These are phyloP conservation scores for Cyanidiococcus yangmingshanensis DNA, from an alignment of 23 red algal species.

Conservation along the genomic window DNA sequence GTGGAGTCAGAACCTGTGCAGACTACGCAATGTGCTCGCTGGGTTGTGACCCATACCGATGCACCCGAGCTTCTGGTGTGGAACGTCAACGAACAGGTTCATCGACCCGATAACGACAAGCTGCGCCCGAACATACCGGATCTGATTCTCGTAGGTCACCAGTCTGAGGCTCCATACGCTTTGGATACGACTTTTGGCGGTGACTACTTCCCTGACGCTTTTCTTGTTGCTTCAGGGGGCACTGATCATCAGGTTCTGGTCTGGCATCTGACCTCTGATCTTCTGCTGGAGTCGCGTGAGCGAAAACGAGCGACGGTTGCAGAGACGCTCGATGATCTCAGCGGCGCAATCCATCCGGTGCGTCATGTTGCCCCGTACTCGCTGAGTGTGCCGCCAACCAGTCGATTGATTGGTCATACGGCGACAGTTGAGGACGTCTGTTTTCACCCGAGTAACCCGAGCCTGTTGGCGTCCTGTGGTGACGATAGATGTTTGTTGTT, in stretches of 20 bases:
- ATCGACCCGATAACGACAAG: slow-evolving; percentile 38
- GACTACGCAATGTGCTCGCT: slow-evolving; percentile 9
- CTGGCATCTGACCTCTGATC: slow-evolving; percentile 33
- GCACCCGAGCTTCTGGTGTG: slow-evolving; percentile 59
- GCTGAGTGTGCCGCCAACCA: background rate
- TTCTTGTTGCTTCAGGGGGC: slow-evolving; percentile 48
- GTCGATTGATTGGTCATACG: slow-evolving; percentile 31
- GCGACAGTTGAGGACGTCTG: slow-evolving; percentile 61
- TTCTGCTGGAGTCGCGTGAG: slow-evolving; percentile 27
- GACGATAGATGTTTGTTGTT: slow-evolving; percentile 33
- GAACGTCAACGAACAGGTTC: slow-evolving; percentile 60
- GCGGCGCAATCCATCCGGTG: background rate
- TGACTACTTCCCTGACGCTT: background rate
- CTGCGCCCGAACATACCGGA: slow-evolving; percentile 32
- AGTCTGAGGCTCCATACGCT: slow-evolving; percentile 46
- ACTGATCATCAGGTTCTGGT: slow-evolving; percentile 42
- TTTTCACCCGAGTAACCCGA: slow-evolving; percentile 33
- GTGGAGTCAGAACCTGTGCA: background rate
- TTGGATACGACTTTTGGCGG: slow-evolving; percentile 26
- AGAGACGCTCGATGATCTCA: slow-evolving; percentile 20
- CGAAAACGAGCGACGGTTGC: slow-evolving; percentile 25
- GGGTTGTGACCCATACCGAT: slow-evolving; percentile 84
- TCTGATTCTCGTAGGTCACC: slow-evolving; percentile 50
- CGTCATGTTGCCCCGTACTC: background rate
- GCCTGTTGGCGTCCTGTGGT: slow-evolving; percentile 37